Evolutionary conservation across 352 stramenopile genomes (phyloP).

Genomic region (Pythium oligandrum): DNA sequence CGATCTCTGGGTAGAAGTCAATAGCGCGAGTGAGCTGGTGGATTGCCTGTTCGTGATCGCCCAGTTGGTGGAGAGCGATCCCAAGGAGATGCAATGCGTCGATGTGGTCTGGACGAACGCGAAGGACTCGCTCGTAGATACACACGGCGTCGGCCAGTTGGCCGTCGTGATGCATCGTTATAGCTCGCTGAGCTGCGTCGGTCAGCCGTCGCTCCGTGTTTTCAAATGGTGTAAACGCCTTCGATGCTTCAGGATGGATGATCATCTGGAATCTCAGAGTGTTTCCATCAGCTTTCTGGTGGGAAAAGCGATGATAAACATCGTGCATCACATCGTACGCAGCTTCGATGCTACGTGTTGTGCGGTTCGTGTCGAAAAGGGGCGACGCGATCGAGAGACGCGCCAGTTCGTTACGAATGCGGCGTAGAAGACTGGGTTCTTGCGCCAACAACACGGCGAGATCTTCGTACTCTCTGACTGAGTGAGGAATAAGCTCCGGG

Average conservation of each 20-base stretch:
- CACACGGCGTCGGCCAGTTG: conserved; percentile 20
- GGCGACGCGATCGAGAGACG: conserved; percentile 29
- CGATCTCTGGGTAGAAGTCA: neutral
- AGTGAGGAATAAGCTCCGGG: conserved; percentile 36
- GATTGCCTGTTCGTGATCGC: conserved; percentile 10
- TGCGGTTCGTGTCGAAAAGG: conserved; percentile 72
- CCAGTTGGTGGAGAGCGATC: conserved; percentile 12
- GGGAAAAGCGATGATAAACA: conserved; percentile 25
- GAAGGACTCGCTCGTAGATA: conserved; percentile 39
- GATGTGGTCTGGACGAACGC: conserved; percentile 15
- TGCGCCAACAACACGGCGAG: conserved; percentile 48
- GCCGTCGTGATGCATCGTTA: conserved; percentile 25
- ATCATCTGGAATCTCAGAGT: conserved; percentile 31
- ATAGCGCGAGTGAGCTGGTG: conserved; percentile 20
- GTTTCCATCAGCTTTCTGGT: neutral
- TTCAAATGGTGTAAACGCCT: neutral
- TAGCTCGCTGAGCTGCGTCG: conserved; percentile 14
- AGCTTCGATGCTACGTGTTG: conserved; percentile 53
- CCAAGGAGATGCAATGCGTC: conserved; percentile 56
- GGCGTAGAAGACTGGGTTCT: conserved; percentile 11
- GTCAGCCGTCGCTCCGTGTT: conserved; percentile 13
- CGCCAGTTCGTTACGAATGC: conserved; percentile 30
- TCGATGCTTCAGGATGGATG: conserved; percentile 23
- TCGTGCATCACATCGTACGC: conserved; percentile 68
- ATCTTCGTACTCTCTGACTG: conserved; percentile 66